Percentiles rank a stretch among this genome's conserved stretches.
These are phyloP conservation scores for Pythium coloratum DNA, from an alignment of 352 stramenopile species.

Conservation along the genomic window DNA sequence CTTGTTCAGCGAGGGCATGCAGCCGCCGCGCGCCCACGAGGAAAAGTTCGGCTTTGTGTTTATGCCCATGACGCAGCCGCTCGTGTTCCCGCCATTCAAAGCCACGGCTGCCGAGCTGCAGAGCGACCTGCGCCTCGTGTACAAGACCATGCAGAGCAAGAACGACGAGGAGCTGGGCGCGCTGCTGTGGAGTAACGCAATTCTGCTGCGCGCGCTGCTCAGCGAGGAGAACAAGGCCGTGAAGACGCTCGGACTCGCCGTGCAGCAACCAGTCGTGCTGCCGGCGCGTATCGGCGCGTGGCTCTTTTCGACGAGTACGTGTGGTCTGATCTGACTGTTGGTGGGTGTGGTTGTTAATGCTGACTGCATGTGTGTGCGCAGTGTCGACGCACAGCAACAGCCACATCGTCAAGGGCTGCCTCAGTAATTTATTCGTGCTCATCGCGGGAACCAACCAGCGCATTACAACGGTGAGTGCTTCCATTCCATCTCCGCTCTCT, in stretches of 20 bases:
- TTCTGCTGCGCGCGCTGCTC: conserved; percentile 57
- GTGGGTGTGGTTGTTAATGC: neutral
- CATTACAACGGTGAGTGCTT: conserved; percentile 2
- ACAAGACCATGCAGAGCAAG: conserved; percentile 58
- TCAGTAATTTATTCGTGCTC: conserved; percentile 70
- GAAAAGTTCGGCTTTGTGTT: conserved; percentile 84
- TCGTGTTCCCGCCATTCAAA: conserved; percentile 58
- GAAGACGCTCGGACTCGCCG: conserved; percentile 10
- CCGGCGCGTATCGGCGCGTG: conserved; percentile 65
- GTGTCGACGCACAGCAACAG: conserved; percentile 73
- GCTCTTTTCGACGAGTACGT: conserved; percentile 81
- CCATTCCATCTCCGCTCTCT: neutral
- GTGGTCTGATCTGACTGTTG: neutral
- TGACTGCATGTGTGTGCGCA: conserved; percentile 23
- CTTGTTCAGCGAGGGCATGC: conserved; percentile 48
- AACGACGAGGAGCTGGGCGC: conserved; percentile 49
- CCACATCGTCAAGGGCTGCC: conserved; percentile 67
- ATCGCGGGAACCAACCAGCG: conserved; percentile 16
- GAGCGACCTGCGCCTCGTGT: conserved; percentile 58
- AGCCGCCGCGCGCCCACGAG: conserved; percentile 47
- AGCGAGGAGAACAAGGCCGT: conserved; percentile 18
- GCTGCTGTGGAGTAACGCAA: conserved; percentile 74
- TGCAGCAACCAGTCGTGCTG: conserved; percentile 26
- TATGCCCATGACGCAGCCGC: conserved; percentile 64
- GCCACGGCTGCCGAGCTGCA: conserved; percentile 52